Evolutionary conservation across 371 early-diverging fungal genomes (phyloP).

Genomic region (Mucor racemosus): DNA sequence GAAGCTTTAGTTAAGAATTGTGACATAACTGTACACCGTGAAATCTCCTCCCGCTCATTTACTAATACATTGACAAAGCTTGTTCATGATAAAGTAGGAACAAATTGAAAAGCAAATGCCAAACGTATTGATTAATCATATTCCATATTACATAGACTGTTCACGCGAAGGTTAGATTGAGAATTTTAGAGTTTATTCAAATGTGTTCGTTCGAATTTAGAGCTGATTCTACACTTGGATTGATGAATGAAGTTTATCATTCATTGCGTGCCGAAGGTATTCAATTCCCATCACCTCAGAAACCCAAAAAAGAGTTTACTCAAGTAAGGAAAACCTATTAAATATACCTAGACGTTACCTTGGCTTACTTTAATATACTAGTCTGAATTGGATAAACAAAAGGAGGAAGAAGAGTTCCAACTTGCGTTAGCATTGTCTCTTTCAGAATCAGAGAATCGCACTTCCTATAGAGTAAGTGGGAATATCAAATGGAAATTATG

Average conservation of each 20-base stretch:
- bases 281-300: conserved; percentile 84
- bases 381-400: conserved; percentile 74
- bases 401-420: conserved; percentile 92
- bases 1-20: conserved; percentile 94
- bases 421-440: conserved; percentile 90
- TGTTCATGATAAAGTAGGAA: conserved; percentile 70
- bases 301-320: conserved; percentile 76
- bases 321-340: conserved; percentile 34
- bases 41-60: conserved; percentile 86
- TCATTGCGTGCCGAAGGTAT: conserved; percentile 64
- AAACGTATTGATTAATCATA: background rate
- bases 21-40: conserved; percentile 75
- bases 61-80: conserved; percentile 81
- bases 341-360: background rate
- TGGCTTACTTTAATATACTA: conserved; percentile 14
- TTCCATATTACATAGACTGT: conserved; percentile 45
- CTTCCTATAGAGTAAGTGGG: conserved; percentile 44
- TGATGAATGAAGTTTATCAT: conserved; percentile 88
- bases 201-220: conserved; percentile 90
- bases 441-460: conserved; percentile 68
- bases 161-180: conserved; percentile 78
- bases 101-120: background rate
- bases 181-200: conserved; percentile 87
- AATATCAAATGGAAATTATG: background rate
- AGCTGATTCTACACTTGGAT: conserved; percentile 76